These are phyloP conservation scores for Ashbya aceris DNA, from an alignment of 1,139 yeast genomes.

Conservation along the genomic window DNA sequence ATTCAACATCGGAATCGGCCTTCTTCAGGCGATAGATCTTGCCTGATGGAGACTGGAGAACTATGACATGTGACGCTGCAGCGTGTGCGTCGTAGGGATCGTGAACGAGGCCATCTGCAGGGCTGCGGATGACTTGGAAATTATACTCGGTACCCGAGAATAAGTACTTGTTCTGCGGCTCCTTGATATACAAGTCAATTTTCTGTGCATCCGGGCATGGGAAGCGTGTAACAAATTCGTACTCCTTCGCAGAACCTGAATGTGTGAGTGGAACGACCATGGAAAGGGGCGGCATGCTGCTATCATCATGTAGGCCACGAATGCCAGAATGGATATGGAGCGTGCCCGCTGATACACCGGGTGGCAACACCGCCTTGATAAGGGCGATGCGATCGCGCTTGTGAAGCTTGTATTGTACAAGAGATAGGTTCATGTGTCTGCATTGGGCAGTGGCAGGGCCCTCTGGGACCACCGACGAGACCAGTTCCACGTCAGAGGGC, in stretches of 20 bases:
- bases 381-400: slow-evolving; percentile 58
- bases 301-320: slow-evolving; percentile 51
- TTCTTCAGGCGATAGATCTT: slow-evolving; percentile 54
- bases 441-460: slow-evolving; percentile 12
- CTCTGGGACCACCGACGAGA: slow-evolving; percentile 31
- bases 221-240: slow-evolving; percentile 61
- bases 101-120: slow-evolving; percentile 47
- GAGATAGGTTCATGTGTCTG: slow-evolving; percentile 43
- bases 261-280: slow-evolving; percentile 74
- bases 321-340: slow-evolving; percentile 68
- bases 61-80: slow-evolving; percentile 41
- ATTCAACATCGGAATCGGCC: slow-evolving; percentile 37
- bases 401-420: slow-evolving; percentile 71
- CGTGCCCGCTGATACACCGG: slow-evolving; percentile 56
- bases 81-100: slow-evolving; percentile 33
- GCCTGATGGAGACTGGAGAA: slow-evolving; percentile 79
- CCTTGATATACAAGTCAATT: slow-evolving; percentile 70
- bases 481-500: slow-evolving; percentile 61
- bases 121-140: slow-evolving; percentile 57
- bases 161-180: slow-evolving; percentile 70
- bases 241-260: slow-evolving; percentile 50
- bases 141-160: slow-evolving; percentile 49
- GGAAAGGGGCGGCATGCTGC: slow-evolving; percentile 60
- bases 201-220: slow-evolving; percentile 62
- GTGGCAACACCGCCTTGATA: slow-evolving; percentile 74